Conservation (phyloP, 352 stramenopile species). For the Globisporangium middletonii region DNA sequence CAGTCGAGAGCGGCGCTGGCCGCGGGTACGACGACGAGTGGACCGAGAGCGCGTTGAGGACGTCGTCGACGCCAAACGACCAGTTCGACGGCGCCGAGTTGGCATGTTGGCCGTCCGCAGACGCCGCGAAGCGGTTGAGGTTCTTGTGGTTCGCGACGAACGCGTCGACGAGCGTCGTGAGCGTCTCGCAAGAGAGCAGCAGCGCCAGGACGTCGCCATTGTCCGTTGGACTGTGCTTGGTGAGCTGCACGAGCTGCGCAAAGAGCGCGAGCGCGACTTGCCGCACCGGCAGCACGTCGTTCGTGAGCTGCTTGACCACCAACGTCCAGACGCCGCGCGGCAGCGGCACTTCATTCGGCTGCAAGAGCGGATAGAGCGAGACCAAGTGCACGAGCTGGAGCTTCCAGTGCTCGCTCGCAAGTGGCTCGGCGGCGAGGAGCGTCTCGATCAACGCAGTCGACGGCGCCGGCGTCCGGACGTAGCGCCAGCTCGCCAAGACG, state of each 20-base stretch:
- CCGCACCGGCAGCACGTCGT: conserved; percentile 61
- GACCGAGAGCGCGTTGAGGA: conserved; percentile 46
- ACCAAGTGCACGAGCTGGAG: conserved; percentile 73
- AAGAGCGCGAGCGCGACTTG: conserved; percentile 50
- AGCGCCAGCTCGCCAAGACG: conserved; percentile 47
- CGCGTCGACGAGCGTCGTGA: conserved; percentile 30
- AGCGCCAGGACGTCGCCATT: conserved; percentile 18
- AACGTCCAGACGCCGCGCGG: conserved; percentile 42
- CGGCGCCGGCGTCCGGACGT: conserved; percentile 17
- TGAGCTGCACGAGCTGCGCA: conserved; percentile 40
- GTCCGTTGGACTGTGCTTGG: conserved; percentile 19
- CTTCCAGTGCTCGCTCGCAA: conserved; percentile 57
- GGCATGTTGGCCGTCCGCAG: conserved; percentile 61
- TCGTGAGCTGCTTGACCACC: conserved; percentile 38
- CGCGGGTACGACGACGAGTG: conserved; percentile 41
- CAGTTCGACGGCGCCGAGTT: conserved; percentile 62
- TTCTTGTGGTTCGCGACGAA: conserved; percentile 63
- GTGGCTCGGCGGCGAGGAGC: conserved; percentile 34
- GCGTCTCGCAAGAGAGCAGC: conserved; percentile 39
- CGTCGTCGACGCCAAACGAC: conserved; percentile 68
- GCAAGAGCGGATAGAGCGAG: conserved; percentile 54
- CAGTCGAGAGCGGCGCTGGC: conserved; percentile 37
- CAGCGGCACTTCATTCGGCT: conserved; percentile 34
- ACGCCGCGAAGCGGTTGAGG: conserved; percentile 49
- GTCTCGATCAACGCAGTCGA: conserved; percentile 20